These are phyloP conservation scores for Chlorociboria aeruginascens DNA, from an alignment of 495 filamentous ascomycete genomes.

Conservation along the genomic window DNA sequence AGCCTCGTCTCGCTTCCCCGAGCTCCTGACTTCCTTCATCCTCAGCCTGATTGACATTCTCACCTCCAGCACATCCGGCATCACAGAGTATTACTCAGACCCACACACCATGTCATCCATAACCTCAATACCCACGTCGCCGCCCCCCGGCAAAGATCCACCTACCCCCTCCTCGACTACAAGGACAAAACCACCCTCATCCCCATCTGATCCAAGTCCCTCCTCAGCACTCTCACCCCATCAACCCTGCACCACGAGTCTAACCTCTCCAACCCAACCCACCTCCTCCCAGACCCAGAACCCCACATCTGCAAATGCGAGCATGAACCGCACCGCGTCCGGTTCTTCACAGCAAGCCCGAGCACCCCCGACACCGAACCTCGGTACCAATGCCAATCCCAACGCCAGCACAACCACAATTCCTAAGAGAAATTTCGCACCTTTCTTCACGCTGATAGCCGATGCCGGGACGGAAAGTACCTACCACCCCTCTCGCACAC, in stretches of 20 bases:
- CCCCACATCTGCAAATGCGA: neutral
- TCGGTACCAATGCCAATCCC: constrained; percentile 2
- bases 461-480: constrained; percentile 39
- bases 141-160: constrained; percentile 13
- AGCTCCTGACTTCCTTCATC: no score
- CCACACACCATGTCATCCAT: constrained; percentile 4
- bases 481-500: constrained; percentile 66
- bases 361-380: neutral
- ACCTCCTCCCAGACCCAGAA: neutral
- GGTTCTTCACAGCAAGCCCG: neutral
- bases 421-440: constrained; percentile 31
- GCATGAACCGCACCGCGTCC: neutral
- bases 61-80: no score
- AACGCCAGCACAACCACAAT: constrained; percentile 23
- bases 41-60: no score
- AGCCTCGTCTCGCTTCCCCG: no score
- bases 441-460: constrained; percentile 55
- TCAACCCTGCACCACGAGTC: neutral
- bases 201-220: constrained; percentile 36
- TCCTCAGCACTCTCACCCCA: neutral
- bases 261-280: neutral
- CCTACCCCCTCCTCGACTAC: constrained; percentile 26
- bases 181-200: constrained; percentile 63
- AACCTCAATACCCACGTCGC: constrained; percentile 10
- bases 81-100: neutral